Conservation (phyloP, 2,329 filamentous ascomycete genomes). For the Nemania sp. region DNA sequence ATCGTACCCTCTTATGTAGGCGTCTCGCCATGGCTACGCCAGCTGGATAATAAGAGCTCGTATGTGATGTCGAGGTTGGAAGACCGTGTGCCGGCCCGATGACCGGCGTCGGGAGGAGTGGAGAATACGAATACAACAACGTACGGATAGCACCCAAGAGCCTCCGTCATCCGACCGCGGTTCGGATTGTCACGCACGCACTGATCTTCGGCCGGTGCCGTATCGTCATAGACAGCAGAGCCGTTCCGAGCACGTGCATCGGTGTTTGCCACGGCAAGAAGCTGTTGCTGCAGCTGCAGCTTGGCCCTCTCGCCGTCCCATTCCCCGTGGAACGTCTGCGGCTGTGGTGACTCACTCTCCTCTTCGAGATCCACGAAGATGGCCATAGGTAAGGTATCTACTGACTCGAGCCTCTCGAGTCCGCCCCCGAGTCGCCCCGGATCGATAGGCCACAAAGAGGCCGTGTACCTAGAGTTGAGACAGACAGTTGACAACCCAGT, state of each 20-base stretch:
- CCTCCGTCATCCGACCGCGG: slow-evolving; percentile 62
- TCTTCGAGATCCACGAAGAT: slow-evolving; percentile 30
- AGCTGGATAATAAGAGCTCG: not conserved
- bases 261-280: slow-evolving; percentile 20
- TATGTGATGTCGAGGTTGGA: slow-evolving; percentile 7
- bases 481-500: not conserved
- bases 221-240: not conserved
- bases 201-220: not conserved
- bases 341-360: slow-evolving; percentile 21
- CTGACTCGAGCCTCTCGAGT: not conserved
- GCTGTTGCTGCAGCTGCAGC: slow-evolving; percentile 22
- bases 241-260: slow-evolving; percentile 1
- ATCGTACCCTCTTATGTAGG: not conserved
- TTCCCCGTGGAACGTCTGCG: slow-evolving; percentile 12
- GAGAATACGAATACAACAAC: slow-evolving; percentile 31
- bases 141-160: slow-evolving; percentile 72
- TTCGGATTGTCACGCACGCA: slow-evolving; percentile 53
- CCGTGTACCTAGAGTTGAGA: not conserved
- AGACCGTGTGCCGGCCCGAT: not conserved
- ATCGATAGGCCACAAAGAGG: not conserved
- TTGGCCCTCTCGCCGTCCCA: slow-evolving; percentile 24
- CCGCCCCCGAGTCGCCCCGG: not conserved
- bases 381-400: slow-evolving; percentile 23
- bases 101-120: not conserved
- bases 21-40: not conserved